A percentile compares a stretch with the other conserved stretches of the same genome.
phyloP scores from a whole-genome alignment of 169 alveolate genomes.

The Eimeria maxima region DNA sequence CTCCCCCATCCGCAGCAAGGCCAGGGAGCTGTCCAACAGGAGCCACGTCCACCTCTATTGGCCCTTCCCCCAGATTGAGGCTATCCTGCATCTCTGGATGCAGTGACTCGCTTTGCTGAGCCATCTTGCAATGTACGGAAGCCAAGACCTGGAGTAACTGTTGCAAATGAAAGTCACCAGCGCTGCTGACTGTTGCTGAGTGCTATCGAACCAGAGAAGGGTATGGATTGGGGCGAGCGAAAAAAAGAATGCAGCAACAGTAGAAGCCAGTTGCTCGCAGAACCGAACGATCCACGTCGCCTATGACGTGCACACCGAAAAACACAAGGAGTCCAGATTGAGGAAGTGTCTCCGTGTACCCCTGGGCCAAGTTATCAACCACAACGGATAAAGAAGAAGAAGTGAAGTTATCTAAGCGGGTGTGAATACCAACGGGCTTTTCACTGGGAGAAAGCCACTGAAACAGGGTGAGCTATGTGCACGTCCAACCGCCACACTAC shows the following conservation, averaged over 20 bases:
- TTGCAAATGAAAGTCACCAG: constrained; percentile 7
- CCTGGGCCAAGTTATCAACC: constrained; percentile 1
- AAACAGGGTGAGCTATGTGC: background rate
- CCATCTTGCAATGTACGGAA: background rate
- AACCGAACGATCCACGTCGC: constrained; percentile 15
- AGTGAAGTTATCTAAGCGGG: constrained; percentile 16
- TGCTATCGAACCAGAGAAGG: background rate
- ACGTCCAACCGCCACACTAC: background rate
- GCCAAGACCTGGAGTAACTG: constrained; percentile 59
- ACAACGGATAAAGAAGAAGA: background rate
- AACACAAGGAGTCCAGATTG: constrained; percentile 4
- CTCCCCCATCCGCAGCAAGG: constrained; percentile 77
- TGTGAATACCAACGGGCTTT: constrained; percentile 38
- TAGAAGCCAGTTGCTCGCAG: background rate
- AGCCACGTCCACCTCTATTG: constrained; percentile 76
- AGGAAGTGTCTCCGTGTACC: background rate
- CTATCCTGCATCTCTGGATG: constrained; percentile 73
- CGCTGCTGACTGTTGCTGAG: background rate
- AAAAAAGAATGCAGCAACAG: constrained; percentile 25
- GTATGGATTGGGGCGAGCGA: background rate
- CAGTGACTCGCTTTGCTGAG: constrained; percentile 37
- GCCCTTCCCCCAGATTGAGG: constrained; percentile 73
- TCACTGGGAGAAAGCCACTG: constrained; percentile 3
- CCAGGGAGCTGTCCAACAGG: constrained; percentile 69
- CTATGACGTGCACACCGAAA: background rate